A percentile compares a stretch with the other conserved stretches of the same genome.
Evolutionary conservation across 306 rosid species (phyloP).

Genomic region (Vigna mungo): DNA sequence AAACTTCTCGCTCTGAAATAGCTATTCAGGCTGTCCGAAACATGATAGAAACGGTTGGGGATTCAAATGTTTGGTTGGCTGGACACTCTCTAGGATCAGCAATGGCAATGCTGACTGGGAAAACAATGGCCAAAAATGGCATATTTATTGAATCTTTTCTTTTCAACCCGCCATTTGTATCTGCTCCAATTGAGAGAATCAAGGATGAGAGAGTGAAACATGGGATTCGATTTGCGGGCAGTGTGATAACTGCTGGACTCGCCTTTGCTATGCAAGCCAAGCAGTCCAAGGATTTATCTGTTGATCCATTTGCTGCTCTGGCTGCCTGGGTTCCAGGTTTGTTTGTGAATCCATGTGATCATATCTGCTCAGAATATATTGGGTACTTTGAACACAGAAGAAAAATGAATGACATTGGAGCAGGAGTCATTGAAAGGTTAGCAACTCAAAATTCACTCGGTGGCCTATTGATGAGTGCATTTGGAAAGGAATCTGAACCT

Average conservation of each 20-base stretch:
- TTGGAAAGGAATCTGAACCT: constrained; percentile 78
- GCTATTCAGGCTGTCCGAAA: constrained; percentile 80
- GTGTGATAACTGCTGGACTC: constrained; percentile 89
- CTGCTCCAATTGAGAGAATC: constrained; percentile 88
- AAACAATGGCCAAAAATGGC: constrained; percentile 75
- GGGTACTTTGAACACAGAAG: constrained; percentile 94
- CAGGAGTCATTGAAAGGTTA: constrained; percentile 78
- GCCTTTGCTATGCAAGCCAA: constrained; percentile 74
- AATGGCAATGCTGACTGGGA: constrained; percentile 91
- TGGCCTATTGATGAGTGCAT: constrained; percentile 69
- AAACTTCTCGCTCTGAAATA: constrained; percentile 83
- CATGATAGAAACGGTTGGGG: constrained; percentile 77
- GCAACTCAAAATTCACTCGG: constrained; percentile 89
- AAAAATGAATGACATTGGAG: constrained; percentile 86
- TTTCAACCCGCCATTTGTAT: constrained; percentile 83
- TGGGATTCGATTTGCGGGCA: constrained; percentile 80
- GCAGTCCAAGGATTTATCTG: constrained; percentile 43
- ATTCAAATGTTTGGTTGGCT: constrained; percentile 83
- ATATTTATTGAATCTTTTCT: constrained; percentile 69
- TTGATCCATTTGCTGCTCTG: constrained; percentile 65
- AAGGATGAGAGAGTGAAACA: constrained; percentile 76
- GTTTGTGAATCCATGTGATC: constrained; percentile 81
- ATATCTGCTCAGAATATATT: constrained; percentile 79
- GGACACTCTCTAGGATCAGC: constrained; percentile 97
- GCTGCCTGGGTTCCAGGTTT: constrained; percentile 80